Evolutionary conservation across 2,329 filamentous ascomycete species (phyloP), one percentile per base, ranked within the genome.

Genomic region (Epichloe typhina): DNA sequence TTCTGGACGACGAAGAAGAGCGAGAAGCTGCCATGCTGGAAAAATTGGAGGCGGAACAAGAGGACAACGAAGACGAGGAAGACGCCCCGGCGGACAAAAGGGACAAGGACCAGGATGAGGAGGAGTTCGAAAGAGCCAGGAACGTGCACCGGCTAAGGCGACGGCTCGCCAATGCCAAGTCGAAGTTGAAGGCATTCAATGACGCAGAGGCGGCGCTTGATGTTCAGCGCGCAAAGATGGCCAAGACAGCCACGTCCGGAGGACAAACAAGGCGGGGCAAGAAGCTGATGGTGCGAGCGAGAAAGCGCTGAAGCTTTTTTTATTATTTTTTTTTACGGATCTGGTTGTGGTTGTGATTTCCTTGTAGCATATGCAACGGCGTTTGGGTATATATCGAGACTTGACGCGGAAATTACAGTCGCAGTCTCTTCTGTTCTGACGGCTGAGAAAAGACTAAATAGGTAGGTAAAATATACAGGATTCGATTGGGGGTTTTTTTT

Each of bases 211-310:
- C 70, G 39, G 68, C 74, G 57, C 68, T 84, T 26, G 79, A 80
- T 54, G 53, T 79, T 50, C 78, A 83, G 63, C 70, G 75, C 53
- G 76, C 78, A 17, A 77, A 75, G 62, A 83, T 83, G 79, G 78
- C 77, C 37, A 84, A 84, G 69, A 81, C 79, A 56, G 70, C 75
- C 8, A 83, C 79, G 2, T 73, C 75, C 5, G 77, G 77, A 38
- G 77, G 78, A 13, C 60, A 71, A n/a, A 82, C 76, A 31, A 80
- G 79, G 62, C 69, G 70, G 39, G 80, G 80, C 23, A 75, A 75
- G 64, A 82, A 79, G 67, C 74, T 82, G 55, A 82, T 80, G 69
- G 72, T 82, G 50, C 73, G 77, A 55, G 72, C 78, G 63, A 72
- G 80, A 55, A 84, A 84, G 71, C 72, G 77, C 61, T 82, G 70